Percentiles rank a stretch among this genome's conserved stretches.
Conservation (phyloP, 805 yeast genomes). For the Yamadazyma laniorum region DNA sequence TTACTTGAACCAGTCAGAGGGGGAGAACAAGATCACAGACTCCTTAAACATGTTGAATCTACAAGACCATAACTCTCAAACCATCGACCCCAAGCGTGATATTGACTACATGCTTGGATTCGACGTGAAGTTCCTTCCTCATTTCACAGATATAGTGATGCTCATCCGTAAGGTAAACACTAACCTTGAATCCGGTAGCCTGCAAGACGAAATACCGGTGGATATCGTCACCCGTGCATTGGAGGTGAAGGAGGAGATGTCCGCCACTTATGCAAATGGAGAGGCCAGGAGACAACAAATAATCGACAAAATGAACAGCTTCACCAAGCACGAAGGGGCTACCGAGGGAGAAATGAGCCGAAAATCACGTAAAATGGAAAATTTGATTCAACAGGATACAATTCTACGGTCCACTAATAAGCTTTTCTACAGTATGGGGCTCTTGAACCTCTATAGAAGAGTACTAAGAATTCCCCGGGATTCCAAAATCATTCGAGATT, state of each 20-base stretch:
- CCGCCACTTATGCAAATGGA: conserved; percentile 22
- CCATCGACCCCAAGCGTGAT: conserved; percentile 31
- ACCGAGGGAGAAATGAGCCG: background rate
- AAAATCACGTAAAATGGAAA: conserved; percentile 9
- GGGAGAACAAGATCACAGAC: conserved; percentile 6
- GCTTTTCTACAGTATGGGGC: conserved; percentile 51
- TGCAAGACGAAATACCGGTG: conserved; percentile 16
- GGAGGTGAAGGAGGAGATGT: conserved; percentile 25
- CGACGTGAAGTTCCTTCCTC: conserved; percentile 59
- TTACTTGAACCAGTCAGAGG: conserved; percentile 26
- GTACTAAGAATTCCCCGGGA: conserved; percentile 47
- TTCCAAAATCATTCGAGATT: conserved; percentile 47
- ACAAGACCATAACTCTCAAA: conserved; percentile 11
- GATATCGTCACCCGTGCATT: conserved; percentile 22
- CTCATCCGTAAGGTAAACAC: conserved; percentile 30
- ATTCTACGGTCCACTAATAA: conserved; percentile 49
- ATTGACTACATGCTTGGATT: conserved; percentile 67
- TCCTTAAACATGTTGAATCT: conserved; percentile 20
- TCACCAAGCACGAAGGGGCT: conserved; percentile 1
- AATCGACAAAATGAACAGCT: conserved; percentile 20
- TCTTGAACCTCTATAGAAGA: conserved; percentile 56
- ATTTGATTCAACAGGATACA: conserved; percentile 28
- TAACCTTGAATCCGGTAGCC: conserved; percentile 13
- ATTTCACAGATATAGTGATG: conserved; percentile 48
- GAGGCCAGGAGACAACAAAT: conserved; percentile 25